These are phyloP conservation scores for Rhizopus microsporus DNA, from an alignment of 371 early-diverging fungal genomes.

Conservation along the genomic window DNA sequence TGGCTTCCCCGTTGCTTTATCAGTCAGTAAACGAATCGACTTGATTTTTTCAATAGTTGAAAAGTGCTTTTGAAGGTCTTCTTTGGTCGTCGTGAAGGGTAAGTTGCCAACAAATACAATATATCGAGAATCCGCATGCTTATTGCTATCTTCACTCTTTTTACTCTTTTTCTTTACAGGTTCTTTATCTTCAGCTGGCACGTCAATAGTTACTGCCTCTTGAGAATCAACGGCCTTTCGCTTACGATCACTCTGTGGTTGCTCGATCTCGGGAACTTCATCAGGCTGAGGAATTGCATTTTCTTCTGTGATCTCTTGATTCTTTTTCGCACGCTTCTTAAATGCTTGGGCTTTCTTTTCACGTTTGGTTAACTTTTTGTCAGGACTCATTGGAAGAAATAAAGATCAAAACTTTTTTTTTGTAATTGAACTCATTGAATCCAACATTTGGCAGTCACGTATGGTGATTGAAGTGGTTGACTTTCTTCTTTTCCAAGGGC, in stretches of 20 bases:
- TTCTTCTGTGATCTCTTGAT: conserved; percentile 37
- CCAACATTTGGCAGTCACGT: background rate
- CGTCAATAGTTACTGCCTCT: conserved; percentile 11
- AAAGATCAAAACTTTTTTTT: conserved; percentile 13
- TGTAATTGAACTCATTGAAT: background rate
- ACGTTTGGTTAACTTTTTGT: conserved; percentile 66
- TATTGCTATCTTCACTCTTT: conserved; percentile 22
- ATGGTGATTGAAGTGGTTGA: too few relatives aligned
- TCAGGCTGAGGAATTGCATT: conserved; percentile 53
- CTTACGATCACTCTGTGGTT: conserved; percentile 19
- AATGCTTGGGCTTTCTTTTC: conserved; percentile 69
- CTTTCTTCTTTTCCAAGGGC: too few relatives aligned
- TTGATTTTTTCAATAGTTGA: conserved; percentile 57
- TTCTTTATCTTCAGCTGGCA: conserved; percentile 19
- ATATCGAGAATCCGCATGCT: conserved; percentile 44
- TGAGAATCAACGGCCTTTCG: conserved; percentile 7
- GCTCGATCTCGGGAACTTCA: conserved; percentile 6
- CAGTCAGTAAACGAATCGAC: conserved; percentile 70
- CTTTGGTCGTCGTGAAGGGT: conserved; percentile 65
- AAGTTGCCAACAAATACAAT: conserved; percentile 80
- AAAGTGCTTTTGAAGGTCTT: conserved; percentile 66
- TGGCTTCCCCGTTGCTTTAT: conserved; percentile 72
- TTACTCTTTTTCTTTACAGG: conserved; percentile 17
- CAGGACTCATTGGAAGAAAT: conserved; percentile 22
- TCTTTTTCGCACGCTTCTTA: conserved; percentile 59